Conservation (phyloP, 2,329 filamentous ascomycete species). For the Huntiella decipiens region DNA sequence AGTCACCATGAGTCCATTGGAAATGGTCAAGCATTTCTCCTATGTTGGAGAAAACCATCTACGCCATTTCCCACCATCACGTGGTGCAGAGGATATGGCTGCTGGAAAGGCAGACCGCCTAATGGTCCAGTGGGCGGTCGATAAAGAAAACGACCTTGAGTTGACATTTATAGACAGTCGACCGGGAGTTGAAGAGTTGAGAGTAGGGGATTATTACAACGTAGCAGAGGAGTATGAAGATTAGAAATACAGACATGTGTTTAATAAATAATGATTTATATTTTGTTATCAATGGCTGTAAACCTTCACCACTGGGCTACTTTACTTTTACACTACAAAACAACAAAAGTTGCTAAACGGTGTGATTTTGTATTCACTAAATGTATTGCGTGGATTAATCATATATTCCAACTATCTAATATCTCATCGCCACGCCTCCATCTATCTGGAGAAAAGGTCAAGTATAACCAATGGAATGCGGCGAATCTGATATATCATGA, state of each 20-base stretch:
- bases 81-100: conserved; percentile 7
- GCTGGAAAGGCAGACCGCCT: conserved; percentile 5
- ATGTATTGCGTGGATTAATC: no score
- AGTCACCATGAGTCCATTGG: conserved; percentile 10
- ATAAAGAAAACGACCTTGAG: conserved; percentile 9
- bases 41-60: conserved; percentile 8
- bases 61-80: conserved; percentile 9
- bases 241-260: not conserved
- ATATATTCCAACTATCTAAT: no score
- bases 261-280: no score
- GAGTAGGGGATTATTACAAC: conserved; percentile 9
- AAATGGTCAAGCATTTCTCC: conserved; percentile 9
- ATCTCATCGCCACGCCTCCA: no score
- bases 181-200: conserved; percentile 3
- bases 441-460: no score
- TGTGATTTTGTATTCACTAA: no score
- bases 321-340: no score
- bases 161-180: conserved; percentile 11
- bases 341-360: no score
- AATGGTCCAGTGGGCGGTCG: conserved; percentile 10
- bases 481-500: no score
- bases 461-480: no score
- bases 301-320: no score
- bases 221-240: conserved; percentile 8
- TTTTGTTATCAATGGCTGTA: no score